These are phyloP conservation scores for Trichoderma sp. DNA, from an alignment of 2,329 filamentous ascomycete genomes.

Conservation along the genomic window DNA sequence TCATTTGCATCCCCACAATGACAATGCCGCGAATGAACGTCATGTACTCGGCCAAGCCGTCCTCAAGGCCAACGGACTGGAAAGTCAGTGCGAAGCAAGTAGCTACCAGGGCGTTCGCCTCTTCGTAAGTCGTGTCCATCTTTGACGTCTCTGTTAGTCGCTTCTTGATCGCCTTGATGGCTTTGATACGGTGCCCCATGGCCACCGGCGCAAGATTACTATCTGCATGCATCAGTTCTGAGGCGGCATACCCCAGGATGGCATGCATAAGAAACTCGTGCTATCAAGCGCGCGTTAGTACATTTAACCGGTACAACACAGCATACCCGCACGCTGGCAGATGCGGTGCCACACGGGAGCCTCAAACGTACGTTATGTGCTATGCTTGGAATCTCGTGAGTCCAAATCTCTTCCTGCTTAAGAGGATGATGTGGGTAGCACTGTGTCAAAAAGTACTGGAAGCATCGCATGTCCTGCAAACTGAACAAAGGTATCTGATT, in stretches of 20 bases:
- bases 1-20: conserved; percentile 55
- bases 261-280: conserved; percentile 70
- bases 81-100: conserved; percentile 60
- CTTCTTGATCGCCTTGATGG: conserved; percentile 61
- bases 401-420: conserved; percentile 65
- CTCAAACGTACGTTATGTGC: conserved; percentile 57
- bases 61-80: conserved; percentile 56
- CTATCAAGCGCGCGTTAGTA: conserved; percentile 33
- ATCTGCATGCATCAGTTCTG: conserved; percentile 56
- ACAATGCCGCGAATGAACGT: conserved; percentile 58
- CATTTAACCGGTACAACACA: no score
- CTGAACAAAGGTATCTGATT: conserved; percentile 58
- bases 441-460: conserved; percentile 62
- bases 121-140: conserved; percentile 44
- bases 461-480: conserved; percentile 65
- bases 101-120: conserved; percentile 59
- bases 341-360: background rate
- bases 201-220: conserved; percentile 54
- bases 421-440: conserved; percentile 65
- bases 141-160: conserved; percentile 46
- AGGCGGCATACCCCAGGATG: conserved; percentile 65
- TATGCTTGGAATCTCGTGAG: conserved; percentile 63
- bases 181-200: conserved; percentile 63
- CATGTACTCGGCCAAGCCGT: conserved; percentile 60
- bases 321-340: background rate